These are phyloP conservation scores for Herpetomonas samuelpessoai DNA, from an alignment of 208 protist genomes.

Conservation along the genomic window DNA sequence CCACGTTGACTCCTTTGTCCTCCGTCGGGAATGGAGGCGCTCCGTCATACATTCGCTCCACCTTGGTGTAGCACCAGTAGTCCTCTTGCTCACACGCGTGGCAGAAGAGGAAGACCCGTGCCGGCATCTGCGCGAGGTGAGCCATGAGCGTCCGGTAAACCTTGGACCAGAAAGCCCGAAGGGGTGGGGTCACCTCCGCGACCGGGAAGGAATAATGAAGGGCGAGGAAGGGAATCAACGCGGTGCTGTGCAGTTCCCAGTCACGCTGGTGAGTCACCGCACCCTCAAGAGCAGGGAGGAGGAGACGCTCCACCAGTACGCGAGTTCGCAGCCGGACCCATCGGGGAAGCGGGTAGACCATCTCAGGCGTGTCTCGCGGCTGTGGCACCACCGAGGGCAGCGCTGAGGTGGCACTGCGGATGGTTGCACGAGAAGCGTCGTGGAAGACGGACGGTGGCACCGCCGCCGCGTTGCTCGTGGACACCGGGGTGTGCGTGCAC, in stretches of 20 bases:
- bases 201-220: slow-evolving; percentile 6
- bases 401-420: too few species aligned
- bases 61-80: slow-evolving; percentile 8
- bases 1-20: background rate
- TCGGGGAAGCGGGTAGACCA: slow-evolving; percentile 16
- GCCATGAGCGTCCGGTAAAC: slow-evolving; percentile 7
- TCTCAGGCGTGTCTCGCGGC: background rate
- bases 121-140: slow-evolving; percentile 18
- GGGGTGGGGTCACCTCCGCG: background rate
- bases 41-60: too few species aligned
- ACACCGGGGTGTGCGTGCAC: too few species aligned
- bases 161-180: background rate
- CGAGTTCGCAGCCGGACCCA: slow-evolving; percentile 31
- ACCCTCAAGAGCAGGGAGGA: too few species aligned
- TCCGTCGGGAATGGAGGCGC: too few species aligned
- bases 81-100: slow-evolving; percentile 14
- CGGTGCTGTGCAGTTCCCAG: slow-evolving; percentile 20
- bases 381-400: too few species aligned
- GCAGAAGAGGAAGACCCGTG: slow-evolving; percentile 15
- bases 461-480: too few species aligned
- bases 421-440: too few species aligned
- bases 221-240: slow-evolving; percentile 21
- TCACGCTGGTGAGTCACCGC: slow-evolving; percentile 11
- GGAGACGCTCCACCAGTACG: slow-evolving; percentile 17
- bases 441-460: too few species aligned